Conservation (phyloP, 371 early-diverging fungal species). For the Haplosporangium sp. region DNA sequence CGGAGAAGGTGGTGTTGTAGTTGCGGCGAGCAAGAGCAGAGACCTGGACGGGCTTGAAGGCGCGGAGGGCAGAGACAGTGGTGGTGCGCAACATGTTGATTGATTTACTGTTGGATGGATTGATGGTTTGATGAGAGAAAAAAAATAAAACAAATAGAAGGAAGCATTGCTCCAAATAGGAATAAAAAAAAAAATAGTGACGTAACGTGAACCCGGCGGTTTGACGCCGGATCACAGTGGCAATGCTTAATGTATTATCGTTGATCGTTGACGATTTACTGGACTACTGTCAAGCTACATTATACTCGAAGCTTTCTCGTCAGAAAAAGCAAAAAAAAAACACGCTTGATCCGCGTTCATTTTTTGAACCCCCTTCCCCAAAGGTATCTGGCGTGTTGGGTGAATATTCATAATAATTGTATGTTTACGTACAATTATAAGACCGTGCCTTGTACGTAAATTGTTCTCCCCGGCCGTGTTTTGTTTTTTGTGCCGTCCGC, state of each 20-base stretch:
- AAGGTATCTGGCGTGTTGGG: too few relatives aligned
- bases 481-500: slow-evolving; percentile 19
- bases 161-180: background rate
- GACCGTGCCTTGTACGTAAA: slow-evolving; percentile 2
- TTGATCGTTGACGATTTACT: too few relatives aligned
- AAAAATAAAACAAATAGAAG: slow-evolving; percentile 2
- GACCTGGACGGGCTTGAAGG: slow-evolving; percentile 55
- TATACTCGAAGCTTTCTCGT: too few relatives aligned
- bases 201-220: background rate
- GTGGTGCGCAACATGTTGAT: slow-evolving; percentile 53
- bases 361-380: too few relatives aligned
- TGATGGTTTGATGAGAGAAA: background rate
- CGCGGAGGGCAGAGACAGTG: slow-evolving; percentile 39
- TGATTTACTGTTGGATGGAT: background rate
- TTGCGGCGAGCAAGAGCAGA: slow-evolving; percentile 37
- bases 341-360: too few relatives aligned
- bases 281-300: too few relatives aligned
- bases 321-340: too few relatives aligned
- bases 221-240: too few relatives aligned
- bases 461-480: slow-evolving; percentile 14
- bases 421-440: background rate
- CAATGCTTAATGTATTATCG: too few relatives aligned
- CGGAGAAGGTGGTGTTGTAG: slow-evolving; percentile 31
- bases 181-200: background rate
- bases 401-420: too few relatives aligned